Evolutionary conservation across 2,329 filamentous ascomycete genomes (phyloP).

Genomic region (Penicillium nordicum): DNA sequence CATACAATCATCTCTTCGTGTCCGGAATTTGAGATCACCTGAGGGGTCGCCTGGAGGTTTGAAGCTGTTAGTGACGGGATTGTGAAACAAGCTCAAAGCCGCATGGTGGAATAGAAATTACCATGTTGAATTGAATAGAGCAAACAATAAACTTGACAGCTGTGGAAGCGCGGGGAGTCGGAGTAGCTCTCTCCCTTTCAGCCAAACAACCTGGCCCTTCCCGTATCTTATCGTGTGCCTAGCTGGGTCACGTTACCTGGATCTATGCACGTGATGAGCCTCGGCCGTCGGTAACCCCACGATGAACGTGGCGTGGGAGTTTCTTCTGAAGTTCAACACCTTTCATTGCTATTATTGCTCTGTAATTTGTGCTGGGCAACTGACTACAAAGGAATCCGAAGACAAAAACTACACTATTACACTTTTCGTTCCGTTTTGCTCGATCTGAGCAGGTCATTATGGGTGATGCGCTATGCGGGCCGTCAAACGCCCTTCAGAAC

Average conservation of each 20-base stretch:
- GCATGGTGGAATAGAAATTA: conserved; percentile 5
- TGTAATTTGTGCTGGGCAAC: background rate
- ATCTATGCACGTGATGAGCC: conserved; percentile 17
- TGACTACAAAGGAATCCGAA: background rate
- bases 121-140: conserved; percentile 21
- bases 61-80: conserved; percentile 12
- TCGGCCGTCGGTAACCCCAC: conserved; percentile 22
- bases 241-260: conserved; percentile 14
- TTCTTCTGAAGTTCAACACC: background rate
- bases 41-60: conserved; percentile 53
- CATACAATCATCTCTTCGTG: conserved; percentile 99
- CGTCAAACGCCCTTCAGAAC: conserved; percentile 70
- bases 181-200: conserved; percentile 8
- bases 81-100: background rate
- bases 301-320: conserved; percentile 2
- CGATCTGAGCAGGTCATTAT: conserved; percentile 42
- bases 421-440: background rate
- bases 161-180: conserved; percentile 12
- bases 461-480: conserved; percentile 68
- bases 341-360: background rate
- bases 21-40: conserved; percentile 78
- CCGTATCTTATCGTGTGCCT: conserved; percentile 25
- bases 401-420: background rate
- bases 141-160: conserved; percentile 3
- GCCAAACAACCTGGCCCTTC: conserved; percentile 27